Percentiles rank a stretch among this genome's conserved stretches.
phyloP scores from a whole-genome alignment of 257 asterid genomes.

The Pogostemon cablin region DNA sequence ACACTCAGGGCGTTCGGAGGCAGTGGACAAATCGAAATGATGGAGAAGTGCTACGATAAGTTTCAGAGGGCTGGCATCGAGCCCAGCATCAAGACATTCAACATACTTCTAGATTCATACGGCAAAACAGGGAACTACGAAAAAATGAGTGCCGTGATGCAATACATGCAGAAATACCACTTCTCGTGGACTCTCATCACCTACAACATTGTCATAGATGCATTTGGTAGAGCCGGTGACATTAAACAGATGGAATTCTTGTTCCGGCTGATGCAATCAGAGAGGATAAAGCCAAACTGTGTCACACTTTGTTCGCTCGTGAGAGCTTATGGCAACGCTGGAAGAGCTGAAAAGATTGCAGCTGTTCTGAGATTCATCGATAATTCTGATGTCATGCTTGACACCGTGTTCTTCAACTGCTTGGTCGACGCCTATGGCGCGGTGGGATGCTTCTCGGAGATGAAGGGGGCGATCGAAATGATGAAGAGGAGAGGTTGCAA shows the following conservation, averaged over 20 bases:
- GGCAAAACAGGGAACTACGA: constrained; percentile 76
- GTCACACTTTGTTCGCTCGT: constrained; percentile 87
- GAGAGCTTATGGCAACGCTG: constrained; percentile 73
- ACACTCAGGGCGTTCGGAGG: constrained; percentile 93
- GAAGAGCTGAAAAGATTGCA: constrained; percentile 61
- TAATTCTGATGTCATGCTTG: constrained; percentile 77
- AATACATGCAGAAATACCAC: constrained; percentile 89
- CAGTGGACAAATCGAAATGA: constrained; percentile 85
- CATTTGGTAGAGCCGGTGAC: constrained; percentile 86
- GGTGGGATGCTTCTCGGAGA: constrained; percentile 85
- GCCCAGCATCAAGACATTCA: constrained; percentile 87
- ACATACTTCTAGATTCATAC: constrained; percentile 82
- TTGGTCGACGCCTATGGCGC: constrained; percentile 82
- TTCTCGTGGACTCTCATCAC: constrained; percentile 86
- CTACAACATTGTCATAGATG: constrained; percentile 85
- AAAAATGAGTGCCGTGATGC: constrained; percentile 92
- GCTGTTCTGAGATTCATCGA: constrained; percentile 60
- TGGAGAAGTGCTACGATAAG: constrained; percentile 93
- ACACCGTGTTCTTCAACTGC: constrained; percentile 80
- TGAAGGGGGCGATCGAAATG: constrained; percentile 78
- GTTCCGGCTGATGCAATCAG: constrained; percentile 92
- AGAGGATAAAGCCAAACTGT: constrained; percentile 71
- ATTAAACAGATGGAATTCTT: constrained; percentile 80
- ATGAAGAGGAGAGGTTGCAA: constrained; percentile 73
- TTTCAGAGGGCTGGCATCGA: constrained; percentile 82